Evolutionary conservation across 2,329 filamentous ascomycete genomes (phyloP).

Genomic region (Fusarium pseudograminearum): DNA sequence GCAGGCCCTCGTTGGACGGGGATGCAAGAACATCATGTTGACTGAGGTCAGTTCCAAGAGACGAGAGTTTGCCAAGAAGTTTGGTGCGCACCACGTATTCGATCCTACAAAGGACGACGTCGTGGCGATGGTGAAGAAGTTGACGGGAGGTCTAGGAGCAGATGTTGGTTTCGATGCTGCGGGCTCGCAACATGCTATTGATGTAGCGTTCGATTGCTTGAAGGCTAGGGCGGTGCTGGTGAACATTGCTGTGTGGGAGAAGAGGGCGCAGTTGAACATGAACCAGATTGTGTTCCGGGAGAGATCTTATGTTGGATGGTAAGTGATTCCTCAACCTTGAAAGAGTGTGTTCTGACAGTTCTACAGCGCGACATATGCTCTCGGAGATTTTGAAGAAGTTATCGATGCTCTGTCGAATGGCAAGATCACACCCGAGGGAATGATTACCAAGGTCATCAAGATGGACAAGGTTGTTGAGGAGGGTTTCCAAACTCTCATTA

Average conservation of each 20-base stretch:
- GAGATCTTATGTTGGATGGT: constrained; percentile 24
- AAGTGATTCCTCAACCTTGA: accelerated
- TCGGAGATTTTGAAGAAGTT: constrained; percentile 23
- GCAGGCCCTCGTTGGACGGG: not conserved
- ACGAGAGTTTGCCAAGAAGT: constrained; percentile 21
- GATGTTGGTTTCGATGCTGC: constrained; percentile 26
- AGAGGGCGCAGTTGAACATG: constrained; percentile 24
- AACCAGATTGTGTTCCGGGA: constrained; percentile 29
- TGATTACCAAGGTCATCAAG: constrained; percentile 31
- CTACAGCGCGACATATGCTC: not conserved
- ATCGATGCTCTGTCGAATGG: constrained; percentile 22
- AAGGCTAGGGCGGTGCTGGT: constrained; percentile 16
- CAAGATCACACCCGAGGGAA: constrained; percentile 4
- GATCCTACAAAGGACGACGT: constrained; percentile 28
- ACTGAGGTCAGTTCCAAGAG: constrained; percentile 21
- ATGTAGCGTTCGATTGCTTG: constrained; percentile 17
- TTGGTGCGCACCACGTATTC: constrained; percentile 21
- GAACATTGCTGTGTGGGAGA: constrained; percentile 27
- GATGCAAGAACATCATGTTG: constrained; percentile 24
- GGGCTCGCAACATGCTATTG: constrained; percentile 11
- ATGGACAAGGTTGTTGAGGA: constrained; percentile 28
- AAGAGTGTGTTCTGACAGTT: not conserved
- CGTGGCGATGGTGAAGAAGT: constrained; percentile 15
- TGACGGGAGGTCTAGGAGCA: not conserved
- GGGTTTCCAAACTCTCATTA: constrained; percentile 10